Percentiles rank a stretch among this genome's conserved stretches.
Evolutionary conservation across 257 asterid species (phyloP).

Genomic region (Jasminum sambac): DNA sequence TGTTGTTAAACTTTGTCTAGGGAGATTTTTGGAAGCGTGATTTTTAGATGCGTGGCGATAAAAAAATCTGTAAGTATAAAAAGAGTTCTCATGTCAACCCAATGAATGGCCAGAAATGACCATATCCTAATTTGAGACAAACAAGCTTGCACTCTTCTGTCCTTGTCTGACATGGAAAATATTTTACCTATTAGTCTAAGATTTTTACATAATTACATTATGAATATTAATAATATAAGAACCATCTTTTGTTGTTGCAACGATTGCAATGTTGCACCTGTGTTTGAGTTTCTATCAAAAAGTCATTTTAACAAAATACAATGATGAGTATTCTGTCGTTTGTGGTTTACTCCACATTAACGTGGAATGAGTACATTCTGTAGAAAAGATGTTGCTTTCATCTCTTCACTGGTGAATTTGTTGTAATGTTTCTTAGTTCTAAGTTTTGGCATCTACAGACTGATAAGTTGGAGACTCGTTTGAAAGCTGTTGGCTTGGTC

Average conservation of each 20-base stretch:
- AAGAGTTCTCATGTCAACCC: too few species aligned
- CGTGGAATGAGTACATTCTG: background rate
- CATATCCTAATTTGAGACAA: too few species aligned
- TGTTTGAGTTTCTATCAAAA: conserved; percentile 15
- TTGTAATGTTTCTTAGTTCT: conserved; percentile 25
- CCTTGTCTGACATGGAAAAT: conserved; percentile 12
- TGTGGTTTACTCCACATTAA: background rate
- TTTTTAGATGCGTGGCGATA: too few species aligned
- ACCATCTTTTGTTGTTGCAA: conserved; percentile 7
- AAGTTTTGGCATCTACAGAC: conserved; percentile 58
- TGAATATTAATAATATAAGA: conserved; percentile 10
- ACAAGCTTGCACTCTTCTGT: background rate
- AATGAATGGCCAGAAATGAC: too few species aligned
- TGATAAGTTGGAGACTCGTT: conserved; percentile 76
- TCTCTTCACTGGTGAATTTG: conserved; percentile 15
- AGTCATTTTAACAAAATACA: background rate
- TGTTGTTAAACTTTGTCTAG: background rate
- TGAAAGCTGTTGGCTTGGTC: conserved; percentile 81
- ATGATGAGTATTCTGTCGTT: background rate
- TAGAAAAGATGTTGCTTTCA: background rate
- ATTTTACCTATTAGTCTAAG: conserved; percentile 16
- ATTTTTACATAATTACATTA: conserved; percentile 6
- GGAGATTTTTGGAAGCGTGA: too few species aligned
- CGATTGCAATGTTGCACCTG: conserved; percentile 15
- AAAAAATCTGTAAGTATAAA: too few species aligned